Evolutionary conservation across 345 rosid genomes (phyloP).

Genomic region (Gossypium bickii): DNA sequence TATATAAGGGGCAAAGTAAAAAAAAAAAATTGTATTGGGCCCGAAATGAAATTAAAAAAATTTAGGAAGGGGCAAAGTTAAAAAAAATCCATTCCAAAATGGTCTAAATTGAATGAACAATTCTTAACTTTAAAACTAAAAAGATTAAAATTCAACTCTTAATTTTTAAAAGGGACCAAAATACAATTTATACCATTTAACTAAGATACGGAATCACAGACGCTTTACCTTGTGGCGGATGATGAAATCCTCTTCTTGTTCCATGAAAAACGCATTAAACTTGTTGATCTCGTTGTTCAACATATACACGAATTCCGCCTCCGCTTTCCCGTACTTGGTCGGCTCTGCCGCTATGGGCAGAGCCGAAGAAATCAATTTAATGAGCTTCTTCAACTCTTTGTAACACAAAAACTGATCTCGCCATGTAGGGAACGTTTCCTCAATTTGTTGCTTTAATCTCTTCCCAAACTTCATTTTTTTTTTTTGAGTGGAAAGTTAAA

Average conservation of each 20-base stretch:
- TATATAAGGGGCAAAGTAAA: too few species aligned
- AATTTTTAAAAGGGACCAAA: background rate
- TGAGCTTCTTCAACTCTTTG: slow-evolving; percentile 74
- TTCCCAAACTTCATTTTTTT: slow-evolving; percentile 73
- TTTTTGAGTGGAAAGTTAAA: background rate
- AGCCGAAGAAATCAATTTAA: slow-evolving; percentile 39
- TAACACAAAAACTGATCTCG: slow-evolving; percentile 64
- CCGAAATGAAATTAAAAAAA: too few species aligned
- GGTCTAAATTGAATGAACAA: too few species aligned
- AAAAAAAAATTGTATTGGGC: too few species aligned
- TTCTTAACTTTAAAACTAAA: too few species aligned
- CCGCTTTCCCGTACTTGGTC: slow-evolving; percentile 29
- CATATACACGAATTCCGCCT: slow-evolving; percentile 53
- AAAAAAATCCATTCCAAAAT: too few species aligned
- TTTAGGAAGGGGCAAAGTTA: too few species aligned
- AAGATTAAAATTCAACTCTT: too few species aligned
- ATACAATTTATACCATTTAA: background rate
- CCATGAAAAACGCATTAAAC: slow-evolving; percentile 76
- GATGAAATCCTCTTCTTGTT: slow-evolving; percentile 88
- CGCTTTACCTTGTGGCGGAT: slow-evolving; percentile 58
- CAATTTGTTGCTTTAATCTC: slow-evolving; percentile 67
- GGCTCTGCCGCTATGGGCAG: background rate
- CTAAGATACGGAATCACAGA: too few species aligned
- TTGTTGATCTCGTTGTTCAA: slow-evolving; percentile 76
- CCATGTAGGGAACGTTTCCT: slow-evolving; percentile 79